Percentiles rank a stretch among this genome's conserved stretches.
phyloP scores from a whole-genome alignment of 345 rosid species.

The Rhodamnia rubescens region DNA sequence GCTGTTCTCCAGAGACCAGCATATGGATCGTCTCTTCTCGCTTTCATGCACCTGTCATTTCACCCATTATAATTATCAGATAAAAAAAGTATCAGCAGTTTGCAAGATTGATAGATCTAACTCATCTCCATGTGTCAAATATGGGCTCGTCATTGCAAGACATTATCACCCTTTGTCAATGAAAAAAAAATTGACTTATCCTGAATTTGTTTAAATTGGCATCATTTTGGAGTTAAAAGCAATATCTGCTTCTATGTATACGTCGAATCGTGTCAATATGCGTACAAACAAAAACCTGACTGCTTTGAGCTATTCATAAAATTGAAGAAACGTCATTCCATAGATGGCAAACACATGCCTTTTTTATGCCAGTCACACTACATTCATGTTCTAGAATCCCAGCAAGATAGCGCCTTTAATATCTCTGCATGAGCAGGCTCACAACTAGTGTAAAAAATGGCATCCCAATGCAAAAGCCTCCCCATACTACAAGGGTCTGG shows the following conservation, averaged over 20 bases:
- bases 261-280: neutral
- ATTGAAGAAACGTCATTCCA: neutral
- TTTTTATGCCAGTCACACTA: neutral
- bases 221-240: neutral
- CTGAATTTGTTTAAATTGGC: neutral
- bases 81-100: neutral
- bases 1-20: slow-evolving; percentile 91
- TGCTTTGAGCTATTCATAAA: neutral
- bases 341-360: neutral
- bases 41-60: slow-evolving; percentile 69
- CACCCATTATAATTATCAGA: neutral
- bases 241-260: neutral
- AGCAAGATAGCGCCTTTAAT: neutral
- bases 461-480: neutral
- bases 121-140: neutral
- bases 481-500: neutral
- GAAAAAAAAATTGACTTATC: neutral
- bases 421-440: neutral
- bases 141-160: neutral
- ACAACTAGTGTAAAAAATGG: neutral
- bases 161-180: neutral
- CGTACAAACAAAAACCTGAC: neutral
- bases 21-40: slow-evolving; percentile 91
- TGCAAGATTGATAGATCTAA: neutral
- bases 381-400: neutral